A percentile compares a stretch with the other conserved stretches of the same genome.
phyloP scores from a whole-genome alignment of 441 rosid genomes.

The Capsella rubella region DNA sequence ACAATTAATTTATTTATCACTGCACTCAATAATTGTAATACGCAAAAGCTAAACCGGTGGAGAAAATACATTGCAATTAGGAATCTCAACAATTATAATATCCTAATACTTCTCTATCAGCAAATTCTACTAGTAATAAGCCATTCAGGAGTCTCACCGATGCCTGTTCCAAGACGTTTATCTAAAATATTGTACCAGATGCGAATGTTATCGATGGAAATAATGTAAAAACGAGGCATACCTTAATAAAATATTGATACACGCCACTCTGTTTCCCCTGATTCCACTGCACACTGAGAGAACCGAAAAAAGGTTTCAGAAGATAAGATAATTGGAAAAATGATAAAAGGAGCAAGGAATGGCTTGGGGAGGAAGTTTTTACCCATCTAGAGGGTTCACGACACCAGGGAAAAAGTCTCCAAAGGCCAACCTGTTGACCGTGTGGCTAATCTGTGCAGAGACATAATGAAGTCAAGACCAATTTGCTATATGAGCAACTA shows the following conservation, averaged over 20 bases:
- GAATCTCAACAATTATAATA: not conserved
- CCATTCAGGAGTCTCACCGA: conserved; percentile 15
- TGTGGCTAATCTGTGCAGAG: conserved; percentile 81
- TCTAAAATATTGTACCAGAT: not conserved
- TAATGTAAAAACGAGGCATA: conserved; percentile 28
- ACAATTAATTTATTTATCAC: conserved; percentile 2
- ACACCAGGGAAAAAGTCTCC: conserved; percentile 97
- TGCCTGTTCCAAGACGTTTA: not conserved
- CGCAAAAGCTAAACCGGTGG: not conserved
- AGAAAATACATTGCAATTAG: not conserved
- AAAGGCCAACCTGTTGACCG: conserved; percentile 77
- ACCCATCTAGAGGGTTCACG: conserved; percentile 97
- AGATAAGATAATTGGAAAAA: conserved; percentile 2
- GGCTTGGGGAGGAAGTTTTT: conserved; percentile 32
- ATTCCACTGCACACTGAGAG: conserved; percentile 78
- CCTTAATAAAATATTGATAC: conserved; percentile 98
- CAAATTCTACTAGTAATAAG: not conserved
- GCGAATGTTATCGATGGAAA: not conserved
- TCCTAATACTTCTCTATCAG: not conserved
- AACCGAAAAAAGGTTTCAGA: conserved; percentile 11
- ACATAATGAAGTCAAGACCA: conserved; percentile 3
- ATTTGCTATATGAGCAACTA: conserved; percentile 5
- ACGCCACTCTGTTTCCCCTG: conserved; percentile 82
- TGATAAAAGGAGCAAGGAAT: not conserved
- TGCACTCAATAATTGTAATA: not conserved